Evolutionary conservation across 371 early-diverging fungal species (phyloP).

Genomic region (Mucor plumbeus): DNA sequence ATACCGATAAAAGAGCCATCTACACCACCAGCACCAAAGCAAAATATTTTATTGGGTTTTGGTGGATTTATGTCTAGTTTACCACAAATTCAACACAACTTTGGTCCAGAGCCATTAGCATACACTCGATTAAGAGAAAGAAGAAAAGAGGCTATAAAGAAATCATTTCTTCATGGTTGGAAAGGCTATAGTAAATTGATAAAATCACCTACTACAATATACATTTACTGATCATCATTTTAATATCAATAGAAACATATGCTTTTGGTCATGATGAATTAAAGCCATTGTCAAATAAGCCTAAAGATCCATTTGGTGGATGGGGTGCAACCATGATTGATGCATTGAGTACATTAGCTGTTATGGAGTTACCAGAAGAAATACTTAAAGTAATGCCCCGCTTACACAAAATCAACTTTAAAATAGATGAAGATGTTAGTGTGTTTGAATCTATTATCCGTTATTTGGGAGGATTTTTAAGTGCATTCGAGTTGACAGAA

Average conservation of each 20-base stretch:
- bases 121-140: constrained; percentile 23
- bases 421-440: constrained; percentile 50
- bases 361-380: constrained; percentile 80
- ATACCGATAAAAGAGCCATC: background rate
- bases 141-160: constrained; percentile 24
- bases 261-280: constrained; percentile 67
- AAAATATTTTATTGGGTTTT: constrained; percentile 21
- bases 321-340: constrained; percentile 84
- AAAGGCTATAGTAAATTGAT: constrained; percentile 64
- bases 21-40: constrained; percentile 7
- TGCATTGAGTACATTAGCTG: constrained; percentile 76
- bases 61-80: constrained; percentile 27
- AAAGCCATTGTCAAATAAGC: constrained; percentile 47
- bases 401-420: constrained; percentile 58
- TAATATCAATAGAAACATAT: constrained; percentile 33
- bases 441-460: constrained; percentile 93
- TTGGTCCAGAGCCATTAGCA: constrained; percentile 24
- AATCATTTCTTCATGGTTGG: constrained; percentile 67
- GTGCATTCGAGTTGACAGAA: constrained; percentile 75
- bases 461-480: constrained; percentile 85
- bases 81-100: constrained; percentile 30
- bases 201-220: background rate
- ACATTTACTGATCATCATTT: no score
- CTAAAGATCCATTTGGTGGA: constrained; percentile 73
- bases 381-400: constrained; percentile 64